Evolutionary conservation across 2,329 filamentous ascomycete species (phyloP).

Genomic region (Aspergillus jensenii): DNA sequence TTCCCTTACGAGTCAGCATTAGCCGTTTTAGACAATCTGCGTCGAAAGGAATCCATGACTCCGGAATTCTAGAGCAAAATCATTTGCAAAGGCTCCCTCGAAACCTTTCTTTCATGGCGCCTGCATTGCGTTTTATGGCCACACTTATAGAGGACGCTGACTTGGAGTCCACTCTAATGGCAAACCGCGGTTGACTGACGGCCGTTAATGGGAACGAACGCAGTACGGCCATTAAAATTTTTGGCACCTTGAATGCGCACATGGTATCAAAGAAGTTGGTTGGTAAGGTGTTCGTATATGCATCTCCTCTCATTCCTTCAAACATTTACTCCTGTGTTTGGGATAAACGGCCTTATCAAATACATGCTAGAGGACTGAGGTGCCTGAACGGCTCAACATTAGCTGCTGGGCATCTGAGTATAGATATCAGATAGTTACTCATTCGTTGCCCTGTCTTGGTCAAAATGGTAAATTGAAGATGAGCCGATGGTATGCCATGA

Average conservation of each 20-base stretch:
- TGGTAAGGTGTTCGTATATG: not conserved
- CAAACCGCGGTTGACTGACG: not conserved
- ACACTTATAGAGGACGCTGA: not conserved
- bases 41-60: not conserved
- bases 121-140: not conserved
- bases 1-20: not conserved
- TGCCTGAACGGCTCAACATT: not conserved
- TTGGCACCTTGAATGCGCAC: not conserved
- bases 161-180: not conserved
- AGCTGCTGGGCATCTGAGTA: not conserved
- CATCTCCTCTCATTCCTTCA: not conserved
- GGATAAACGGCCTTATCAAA: not conserved
- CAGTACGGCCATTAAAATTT: not conserved
- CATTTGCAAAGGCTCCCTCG: not conserved
- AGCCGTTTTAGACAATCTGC: not conserved
- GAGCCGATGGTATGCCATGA: not conserved
- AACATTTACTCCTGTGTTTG: not conserved
- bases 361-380: not conserved
- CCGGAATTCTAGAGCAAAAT: not conserved
- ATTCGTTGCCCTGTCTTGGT: not conserved
- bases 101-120: not conserved
- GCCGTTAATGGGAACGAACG: not conserved
- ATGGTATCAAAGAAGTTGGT: not conserved
- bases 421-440: not conserved
- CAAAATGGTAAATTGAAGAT: not conserved